A percentile compares a stretch with the other conserved stretches of the same genome.
Conservation (phyloP, 2,329 filamentous ascomycete genomes). For the Chaetomiaceae sp. region DNA sequence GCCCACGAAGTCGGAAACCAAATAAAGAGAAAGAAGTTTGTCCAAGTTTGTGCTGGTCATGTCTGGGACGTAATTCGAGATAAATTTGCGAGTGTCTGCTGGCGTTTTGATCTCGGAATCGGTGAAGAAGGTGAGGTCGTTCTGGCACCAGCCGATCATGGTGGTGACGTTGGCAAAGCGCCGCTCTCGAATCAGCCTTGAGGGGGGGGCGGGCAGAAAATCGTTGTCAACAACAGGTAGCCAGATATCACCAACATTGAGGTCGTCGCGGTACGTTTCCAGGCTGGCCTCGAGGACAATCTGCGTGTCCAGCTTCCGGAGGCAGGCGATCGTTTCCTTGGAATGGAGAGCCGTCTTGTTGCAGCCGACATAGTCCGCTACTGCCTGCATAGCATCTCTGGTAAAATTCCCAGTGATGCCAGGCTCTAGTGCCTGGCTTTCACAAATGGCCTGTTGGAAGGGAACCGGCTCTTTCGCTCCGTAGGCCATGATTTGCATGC, state of each 20-base stretch:
- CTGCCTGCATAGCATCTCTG: not conserved
- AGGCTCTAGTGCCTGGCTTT: constrained; percentile 6
- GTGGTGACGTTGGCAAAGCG: constrained; percentile 8
- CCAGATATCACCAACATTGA: constrained; percentile 10
- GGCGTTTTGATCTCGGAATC: constrained; percentile 2
- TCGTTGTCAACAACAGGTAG: constrained; percentile 6
- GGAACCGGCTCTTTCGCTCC: constrained; percentile 29
- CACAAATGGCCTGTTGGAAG: constrained; percentile 23
- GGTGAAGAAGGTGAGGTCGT: constrained; percentile 8
- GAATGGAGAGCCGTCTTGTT: not conserved
- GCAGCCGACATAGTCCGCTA: constrained; percentile 2
- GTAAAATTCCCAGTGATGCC: constrained; percentile 5
- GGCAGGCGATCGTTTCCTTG: not conserved
- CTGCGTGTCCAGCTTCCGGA: not conserved
- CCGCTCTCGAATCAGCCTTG: not conserved
- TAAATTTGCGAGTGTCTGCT: constrained; percentile 19
- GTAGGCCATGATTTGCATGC: constrained; percentile 26
- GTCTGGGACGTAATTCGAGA: no score
- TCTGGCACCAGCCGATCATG: constrained; percentile 7
- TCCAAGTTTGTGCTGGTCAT: constrained; percentile 20
- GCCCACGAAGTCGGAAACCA: constrained; percentile 21
- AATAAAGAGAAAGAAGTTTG: constrained; percentile 26
- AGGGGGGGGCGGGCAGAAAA: constrained; percentile 2
- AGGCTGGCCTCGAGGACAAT: constrained; percentile 1
- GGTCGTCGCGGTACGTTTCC: not conserved